Evolutionary conservation across 495 filamentous ascomycete species (phyloP).

Genomic region (Chaetomium fimeti): DNA sequence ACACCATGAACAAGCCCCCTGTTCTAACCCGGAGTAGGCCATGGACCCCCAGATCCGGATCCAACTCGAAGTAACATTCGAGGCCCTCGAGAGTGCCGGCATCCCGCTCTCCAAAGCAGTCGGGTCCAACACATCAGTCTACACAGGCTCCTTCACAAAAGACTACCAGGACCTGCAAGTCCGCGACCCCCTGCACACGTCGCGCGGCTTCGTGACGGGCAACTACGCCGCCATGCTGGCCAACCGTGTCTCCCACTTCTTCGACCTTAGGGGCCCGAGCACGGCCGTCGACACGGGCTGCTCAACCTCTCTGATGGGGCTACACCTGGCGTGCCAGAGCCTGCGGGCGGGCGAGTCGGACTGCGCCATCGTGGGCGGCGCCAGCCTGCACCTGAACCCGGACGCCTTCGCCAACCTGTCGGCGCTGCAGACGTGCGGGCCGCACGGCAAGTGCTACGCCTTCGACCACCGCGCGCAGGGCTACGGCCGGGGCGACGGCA

Average conservation of each 20-base stretch:
- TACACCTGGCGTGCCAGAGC: conserved; percentile 46
- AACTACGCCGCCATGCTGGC: conserved; percentile 38
- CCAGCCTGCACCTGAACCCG: conserved; percentile 31
- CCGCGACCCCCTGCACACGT: conserved; percentile 6
- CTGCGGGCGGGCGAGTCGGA: conserved; percentile 33
- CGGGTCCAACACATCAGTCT: conserved; percentile 38
- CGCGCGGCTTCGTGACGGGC: conserved; percentile 49
- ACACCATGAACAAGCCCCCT: too few relatives aligned
- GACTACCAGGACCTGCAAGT: conserved; percentile 32
- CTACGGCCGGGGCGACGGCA: conserved; percentile 42
- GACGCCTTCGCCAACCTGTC: conserved; percentile 21
- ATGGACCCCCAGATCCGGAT: conserved; percentile 73
- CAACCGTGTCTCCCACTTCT: conserved; percentile 53
- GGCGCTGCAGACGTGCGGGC: background rate
- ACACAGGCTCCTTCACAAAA: conserved; percentile 27
- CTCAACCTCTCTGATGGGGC: conserved; percentile 37
- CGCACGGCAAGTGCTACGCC: background rate
- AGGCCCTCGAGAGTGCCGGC: conserved; percentile 75
- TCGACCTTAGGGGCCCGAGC: conserved; percentile 44
- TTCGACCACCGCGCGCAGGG: conserved; percentile 37
- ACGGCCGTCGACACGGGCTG: conserved; percentile 55
- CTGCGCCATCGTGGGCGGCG: conserved; percentile 42
- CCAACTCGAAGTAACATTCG: conserved; percentile 71
- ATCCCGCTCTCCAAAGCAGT: conserved; percentile 39
- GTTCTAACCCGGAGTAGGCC: too few relatives aligned